Percentiles rank a stretch among this genome's conserved stretches.
Conservation (phyloP, 116 monocot genomes). For the Papilionanthe hybrid region DNA sequence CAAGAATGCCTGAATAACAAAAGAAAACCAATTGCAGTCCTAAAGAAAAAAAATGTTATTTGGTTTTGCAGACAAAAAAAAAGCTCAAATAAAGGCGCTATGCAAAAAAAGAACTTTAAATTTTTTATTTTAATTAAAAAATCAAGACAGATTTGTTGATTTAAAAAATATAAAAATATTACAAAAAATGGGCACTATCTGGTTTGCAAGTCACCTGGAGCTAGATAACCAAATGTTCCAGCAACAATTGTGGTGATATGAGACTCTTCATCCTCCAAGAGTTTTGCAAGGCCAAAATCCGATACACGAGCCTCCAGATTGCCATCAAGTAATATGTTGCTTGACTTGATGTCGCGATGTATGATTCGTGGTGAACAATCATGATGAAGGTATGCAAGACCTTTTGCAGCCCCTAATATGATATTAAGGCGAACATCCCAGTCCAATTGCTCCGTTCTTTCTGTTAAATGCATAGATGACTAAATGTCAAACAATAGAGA, state of each 20-base stretch:
- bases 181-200: not conserved
- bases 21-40: not conserved
- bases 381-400: conserved; percentile 92
- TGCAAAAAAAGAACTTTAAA: not conserved
- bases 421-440: conserved; percentile 96
- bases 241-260: conserved; percentile 98
- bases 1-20: not conserved
- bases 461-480: conserved; percentile 30
- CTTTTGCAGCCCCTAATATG: conserved; percentile 95
- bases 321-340: conserved; percentile 92
- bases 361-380: conserved; percentile 97
- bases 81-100: not conserved
- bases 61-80: not conserved
- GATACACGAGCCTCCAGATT: conserved; percentile 94
- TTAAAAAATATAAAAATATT: not conserved
- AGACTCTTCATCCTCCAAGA: conserved; percentile 90
- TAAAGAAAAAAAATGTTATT: not conserved
- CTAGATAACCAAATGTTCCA: conserved; percentile 98
- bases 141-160: not conserved
- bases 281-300: conserved; percentile 96
- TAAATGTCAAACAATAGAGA: not conserved
- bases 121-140: not conserved
- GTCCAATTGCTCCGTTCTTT: conserved; percentile 80
- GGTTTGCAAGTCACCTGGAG: conserved; percentile 82
- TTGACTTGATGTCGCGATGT: conserved; percentile 97